phyloP scores from a whole-genome alignment of 331 rosid species.

The Quercus lobata region DNA sequence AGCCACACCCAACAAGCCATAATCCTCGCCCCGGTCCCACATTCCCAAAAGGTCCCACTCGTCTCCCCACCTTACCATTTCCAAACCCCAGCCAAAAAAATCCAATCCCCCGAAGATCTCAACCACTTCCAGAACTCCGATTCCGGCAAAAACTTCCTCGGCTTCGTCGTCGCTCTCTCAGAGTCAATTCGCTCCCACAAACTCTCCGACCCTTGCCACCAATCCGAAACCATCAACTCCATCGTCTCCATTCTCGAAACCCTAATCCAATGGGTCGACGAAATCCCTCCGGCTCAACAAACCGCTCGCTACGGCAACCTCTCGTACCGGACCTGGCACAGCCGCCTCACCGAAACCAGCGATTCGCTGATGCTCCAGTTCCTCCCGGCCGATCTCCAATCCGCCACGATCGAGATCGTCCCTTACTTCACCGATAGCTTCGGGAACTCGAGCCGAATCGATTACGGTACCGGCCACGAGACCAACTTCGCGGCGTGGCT shows the following conservation, averaged over 20 bases:
- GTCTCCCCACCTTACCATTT: slow-evolving; percentile 48
- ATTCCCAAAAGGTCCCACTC: slow-evolving; percentile 58
- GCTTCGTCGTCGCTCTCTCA: slow-evolving; percentile 84
- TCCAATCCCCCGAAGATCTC: slow-evolving; percentile 69
- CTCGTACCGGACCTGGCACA: slow-evolving; percentile 78
- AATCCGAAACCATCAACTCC: slow-evolving; percentile 35
- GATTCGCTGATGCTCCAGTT: slow-evolving; percentile 47
- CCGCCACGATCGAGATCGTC: slow-evolving; percentile 58
- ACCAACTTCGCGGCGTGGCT: slow-evolving; percentile 93
- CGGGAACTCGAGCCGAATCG: slow-evolving; percentile 83
- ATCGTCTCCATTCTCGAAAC: slow-evolving; percentile 54
- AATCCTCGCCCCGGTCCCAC: slow-evolving; percentile 85
- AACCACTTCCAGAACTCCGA: slow-evolving; percentile 57
- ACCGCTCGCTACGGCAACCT: slow-evolving; percentile 77
- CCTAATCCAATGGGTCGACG: slow-evolving; percentile 64
- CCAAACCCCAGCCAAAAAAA: slow-evolving; percentile 57
- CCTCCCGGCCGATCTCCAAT: slow-evolving; percentile 46
- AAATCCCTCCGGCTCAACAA: slow-evolving; percentile 71
- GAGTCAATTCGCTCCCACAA: slow-evolving; percentile 61
- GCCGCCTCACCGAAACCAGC: slow-evolving; percentile 32
- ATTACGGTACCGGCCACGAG: slow-evolving; percentile 95
- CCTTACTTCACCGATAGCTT: slow-evolving; percentile 75
- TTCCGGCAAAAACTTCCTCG: slow-evolving; percentile 67
- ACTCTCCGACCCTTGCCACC: slow-evolving; percentile 66
- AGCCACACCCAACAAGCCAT: slow-evolving; percentile 57